phyloP scores from a whole-genome alignment of 192 early-diverging fungal genomes.

The Mortierella hygrophila region DNA sequence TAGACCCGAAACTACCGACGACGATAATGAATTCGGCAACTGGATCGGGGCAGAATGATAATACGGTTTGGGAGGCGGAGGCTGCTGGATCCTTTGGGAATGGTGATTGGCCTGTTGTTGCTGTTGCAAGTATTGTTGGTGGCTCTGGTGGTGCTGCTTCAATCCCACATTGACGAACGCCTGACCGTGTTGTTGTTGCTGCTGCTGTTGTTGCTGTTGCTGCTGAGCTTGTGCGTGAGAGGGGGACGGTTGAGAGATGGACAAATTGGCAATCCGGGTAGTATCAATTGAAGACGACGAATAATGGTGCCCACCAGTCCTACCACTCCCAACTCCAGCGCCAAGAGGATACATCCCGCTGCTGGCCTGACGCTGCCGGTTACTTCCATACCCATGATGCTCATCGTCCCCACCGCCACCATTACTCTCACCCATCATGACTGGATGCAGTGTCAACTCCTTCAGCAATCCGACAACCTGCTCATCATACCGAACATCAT shows the following conservation, averaged over 20 bases:
- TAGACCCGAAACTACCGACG: background rate
- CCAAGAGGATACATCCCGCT: conserved; percentile 4
- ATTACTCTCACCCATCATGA: conserved; percentile 22
- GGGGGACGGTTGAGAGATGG: conserved; percentile 32
- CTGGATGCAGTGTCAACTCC: conserved; percentile 45
- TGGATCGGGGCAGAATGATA: conserved; percentile 29
- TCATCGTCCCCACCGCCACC: conserved; percentile 17
- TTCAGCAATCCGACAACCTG: conserved; percentile 48
- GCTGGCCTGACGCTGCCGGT: conserved; percentile 34
- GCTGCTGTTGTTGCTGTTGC: conserved; percentile 21
- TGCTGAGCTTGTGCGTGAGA: background rate
- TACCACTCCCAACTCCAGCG: background rate
- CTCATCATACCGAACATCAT: conserved; percentile 53
- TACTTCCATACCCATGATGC: conserved; percentile 11
- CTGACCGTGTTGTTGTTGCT: conserved; percentile 9
- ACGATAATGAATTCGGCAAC: background rate
- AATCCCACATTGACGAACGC: conserved; percentile 6
- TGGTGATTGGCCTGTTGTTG: conserved; percentile 30
- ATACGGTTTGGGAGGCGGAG: conserved; percentile 29
- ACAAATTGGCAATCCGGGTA: conserved; percentile 39
- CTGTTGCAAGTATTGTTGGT: conserved; percentile 27
- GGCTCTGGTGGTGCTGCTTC: conserved; percentile 29
- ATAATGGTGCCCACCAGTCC: conserved; percentile 24
- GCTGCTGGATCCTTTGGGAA: conserved; percentile 24
- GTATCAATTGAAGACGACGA: conserved; percentile 49